Percentiles rank a stretch among this genome's conserved stretches.
phyloP scores from a whole-genome alignment of 2,329 filamentous ascomycete species.

The Colletotrichum musicola region DNA sequence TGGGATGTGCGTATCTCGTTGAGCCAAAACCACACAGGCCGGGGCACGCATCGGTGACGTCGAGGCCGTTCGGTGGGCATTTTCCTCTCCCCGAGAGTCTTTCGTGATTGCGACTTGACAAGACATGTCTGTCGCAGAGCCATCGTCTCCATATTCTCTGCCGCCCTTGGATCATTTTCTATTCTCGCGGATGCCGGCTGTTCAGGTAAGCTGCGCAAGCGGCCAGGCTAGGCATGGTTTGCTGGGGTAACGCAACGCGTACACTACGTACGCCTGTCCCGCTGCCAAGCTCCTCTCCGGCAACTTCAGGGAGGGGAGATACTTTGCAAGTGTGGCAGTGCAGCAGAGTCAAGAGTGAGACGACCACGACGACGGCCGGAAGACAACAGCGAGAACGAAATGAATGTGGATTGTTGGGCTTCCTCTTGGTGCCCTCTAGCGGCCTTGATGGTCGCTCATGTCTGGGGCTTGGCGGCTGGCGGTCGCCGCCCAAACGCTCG shows the following conservation, averaged over 20 bases:
- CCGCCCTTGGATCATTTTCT: not conserved
- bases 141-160: not conserved
- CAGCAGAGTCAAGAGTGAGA: conserved; percentile 24
- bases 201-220: conserved; percentile 20
- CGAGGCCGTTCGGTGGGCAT: conserved; percentile 23
- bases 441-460: conserved; percentile 13
- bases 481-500: conserved; percentile 23
- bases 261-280: conserved; percentile 16
- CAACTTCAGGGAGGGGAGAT: not conserved
- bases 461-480: conserved; percentile 2
- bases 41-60: conserved; percentile 26
- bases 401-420: conserved; percentile 12
- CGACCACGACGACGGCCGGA: conserved; percentile 2
- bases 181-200: conserved; percentile 15
- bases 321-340: conserved; percentile 30
- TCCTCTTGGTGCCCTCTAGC: conserved; percentile 7
- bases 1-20: not conserved
- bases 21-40: conserved; percentile 24
- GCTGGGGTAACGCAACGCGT: conserved; percentile 18
- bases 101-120: not conserved
- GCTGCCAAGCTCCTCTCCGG: conserved; percentile 10
- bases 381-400: conserved; percentile 17
- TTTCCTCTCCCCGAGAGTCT: not conserved
- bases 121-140: conserved; percentile 7
- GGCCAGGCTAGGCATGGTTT: conserved; percentile 16